phyloP scores from a whole-genome alignment of 2,329 filamentous ascomycete genomes.

The Penicillium sp. region DNA sequence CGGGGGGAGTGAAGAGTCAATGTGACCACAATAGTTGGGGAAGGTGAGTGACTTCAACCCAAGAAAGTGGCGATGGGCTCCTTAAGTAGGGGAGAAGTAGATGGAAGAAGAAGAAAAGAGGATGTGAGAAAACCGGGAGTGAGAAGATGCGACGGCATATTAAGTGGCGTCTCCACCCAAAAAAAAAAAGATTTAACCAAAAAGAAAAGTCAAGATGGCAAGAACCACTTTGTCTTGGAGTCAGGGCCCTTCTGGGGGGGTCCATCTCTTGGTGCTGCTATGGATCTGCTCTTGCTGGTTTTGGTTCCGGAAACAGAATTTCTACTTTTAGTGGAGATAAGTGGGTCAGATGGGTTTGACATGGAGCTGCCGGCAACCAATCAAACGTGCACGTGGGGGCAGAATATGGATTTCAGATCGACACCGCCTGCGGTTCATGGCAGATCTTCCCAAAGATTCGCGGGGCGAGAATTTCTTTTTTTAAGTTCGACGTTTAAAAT shows the following conservation, averaged over 20 bases:
- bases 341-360: slow-evolving; percentile 7
- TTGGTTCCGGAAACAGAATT: slow-evolving; percentile 5
- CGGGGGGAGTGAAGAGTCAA: not conserved
- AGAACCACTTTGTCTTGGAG: not conserved
- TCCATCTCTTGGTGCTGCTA: not conserved
- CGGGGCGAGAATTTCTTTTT: not conserved
- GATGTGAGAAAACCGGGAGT: not conserved
- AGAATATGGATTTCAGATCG: slow-evolving; percentile 22
- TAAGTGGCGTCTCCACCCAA: not conserved
- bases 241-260: not conserved
- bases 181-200: not conserved
- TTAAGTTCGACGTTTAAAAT: not conserved
- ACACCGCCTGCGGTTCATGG: slow-evolving; percentile 4
- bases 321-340: not conserved
- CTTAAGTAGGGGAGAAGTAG: not conserved
- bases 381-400: slow-evolving; percentile 33
- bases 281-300: not conserved
- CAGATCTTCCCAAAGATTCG: slow-evolving; percentile 2
- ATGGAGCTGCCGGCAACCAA: slow-evolving; percentile 25
- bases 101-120: not conserved
- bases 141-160: not conserved
- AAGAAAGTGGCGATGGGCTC: not conserved
- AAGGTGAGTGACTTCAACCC: not conserved
- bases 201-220: slow-evolving; percentile 1
- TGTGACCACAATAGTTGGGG: slow-evolving; percentile 1